Percentiles rank a stretch among this genome's conserved stretches.
These are phyloP conservation scores for Citrullus mucosospermus DNA, from an alignment of 306 rosid genomes.

Conservation along the genomic window DNA sequence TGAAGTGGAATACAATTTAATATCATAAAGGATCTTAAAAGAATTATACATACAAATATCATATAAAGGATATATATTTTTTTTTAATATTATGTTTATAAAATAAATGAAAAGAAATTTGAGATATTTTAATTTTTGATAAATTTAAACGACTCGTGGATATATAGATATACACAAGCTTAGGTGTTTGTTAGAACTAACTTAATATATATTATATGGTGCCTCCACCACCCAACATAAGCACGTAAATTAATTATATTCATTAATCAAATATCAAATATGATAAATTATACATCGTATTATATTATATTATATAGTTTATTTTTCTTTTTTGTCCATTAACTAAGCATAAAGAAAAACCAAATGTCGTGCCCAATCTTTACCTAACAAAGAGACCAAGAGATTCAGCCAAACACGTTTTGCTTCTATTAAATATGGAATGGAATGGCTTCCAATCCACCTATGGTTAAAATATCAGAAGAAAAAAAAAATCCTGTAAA, in stretches of 20 bases:
- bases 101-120: background rate
- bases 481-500: no score
- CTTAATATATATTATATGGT: background rate
- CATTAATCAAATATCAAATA: background rate
- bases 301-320: background rate
- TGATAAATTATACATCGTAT: background rate
- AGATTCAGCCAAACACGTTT: background rate
- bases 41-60: no score
- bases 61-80: no score
- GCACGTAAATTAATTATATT: background rate
- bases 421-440: background rate
- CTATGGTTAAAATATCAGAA: no score
- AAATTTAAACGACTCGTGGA: no score
- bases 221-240: conserved; percentile 2
- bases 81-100: no score
- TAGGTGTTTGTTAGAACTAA: background rate
- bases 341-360: background rate
- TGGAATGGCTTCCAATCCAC: background rate
- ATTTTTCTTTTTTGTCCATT: background rate
- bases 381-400: background rate
- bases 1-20: no score
- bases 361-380: background rate
- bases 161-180: no score
- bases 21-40: no score
- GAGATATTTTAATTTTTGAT: background rate